Percentiles rank a stretch among this genome's conserved stretches.
These are phyloP conservation scores for Candida sojae DNA, from an alignment of 1,139 yeast genomes.

Conservation along the genomic window DNA sequence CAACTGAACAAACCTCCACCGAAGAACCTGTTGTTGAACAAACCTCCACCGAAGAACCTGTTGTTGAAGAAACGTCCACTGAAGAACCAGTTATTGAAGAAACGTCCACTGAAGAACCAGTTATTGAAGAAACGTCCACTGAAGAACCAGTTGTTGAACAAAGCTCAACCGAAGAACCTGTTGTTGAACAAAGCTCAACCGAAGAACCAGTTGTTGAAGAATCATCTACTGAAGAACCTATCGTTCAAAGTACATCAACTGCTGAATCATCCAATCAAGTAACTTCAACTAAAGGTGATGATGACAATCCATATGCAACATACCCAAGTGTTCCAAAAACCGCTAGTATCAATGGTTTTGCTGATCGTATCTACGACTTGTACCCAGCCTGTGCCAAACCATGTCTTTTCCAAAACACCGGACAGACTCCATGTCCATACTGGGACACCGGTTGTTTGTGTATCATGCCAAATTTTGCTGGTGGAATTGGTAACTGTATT, in stretches of 20 bases:
- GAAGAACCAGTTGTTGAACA: background rate
- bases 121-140: background rate
- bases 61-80: background rate
- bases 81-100: background rate
- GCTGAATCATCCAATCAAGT: background rate
- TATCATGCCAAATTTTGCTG: conserved; percentile 33
- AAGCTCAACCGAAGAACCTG: background rate
- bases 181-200: too few relatives aligned
- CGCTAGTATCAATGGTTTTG: conserved; percentile 38
- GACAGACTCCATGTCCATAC: conserved; percentile 34
- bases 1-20: conserved; percentile 1
- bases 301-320: conserved; percentile 19
- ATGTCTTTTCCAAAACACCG: conserved; percentile 27
- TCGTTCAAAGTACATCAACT: too few relatives aligned
- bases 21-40: background rate
- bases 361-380: conserved; percentile 30
- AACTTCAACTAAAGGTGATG: conserved; percentile 6
- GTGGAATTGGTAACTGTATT: conserved; percentile 30
- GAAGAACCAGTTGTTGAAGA: background rate
- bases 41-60: background rate
- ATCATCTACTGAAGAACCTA: background rate
- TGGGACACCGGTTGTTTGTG: conserved; percentile 43
- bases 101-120: background rate
- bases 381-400: conserved; percentile 26
- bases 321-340: conserved; percentile 37